phyloP scores from a whole-genome alignment of 306 rosid genomes.

The Cucumis melo region DNA sequence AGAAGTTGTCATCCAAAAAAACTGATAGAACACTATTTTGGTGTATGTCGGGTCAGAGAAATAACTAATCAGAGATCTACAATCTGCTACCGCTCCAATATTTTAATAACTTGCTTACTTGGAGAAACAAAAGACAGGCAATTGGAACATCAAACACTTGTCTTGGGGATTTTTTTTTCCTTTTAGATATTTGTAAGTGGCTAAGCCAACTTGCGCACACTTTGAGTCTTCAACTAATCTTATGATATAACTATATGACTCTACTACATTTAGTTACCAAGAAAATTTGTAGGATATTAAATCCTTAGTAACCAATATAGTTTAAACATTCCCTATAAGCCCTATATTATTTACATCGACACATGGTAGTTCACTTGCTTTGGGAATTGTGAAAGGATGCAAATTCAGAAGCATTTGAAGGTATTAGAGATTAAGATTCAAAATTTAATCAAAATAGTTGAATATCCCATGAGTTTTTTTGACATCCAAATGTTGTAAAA shows the following conservation, averaged over 20 bases:
- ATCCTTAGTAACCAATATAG: too few relatives aligned
- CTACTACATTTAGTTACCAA: neutral
- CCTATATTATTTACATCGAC: neutral
- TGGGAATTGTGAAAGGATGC: neutral
- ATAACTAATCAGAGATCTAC: neutral
- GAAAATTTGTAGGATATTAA: too few relatives aligned
- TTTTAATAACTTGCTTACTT: neutral
- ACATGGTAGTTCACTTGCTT: neutral
- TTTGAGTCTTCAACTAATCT: neutral
- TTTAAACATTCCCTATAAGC: neutral
- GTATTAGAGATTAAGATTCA: neutral
- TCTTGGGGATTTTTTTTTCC: neutral
- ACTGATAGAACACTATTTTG: neutral
- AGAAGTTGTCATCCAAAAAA: neutral
- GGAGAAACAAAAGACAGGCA: neutral
- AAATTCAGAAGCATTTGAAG: neutral
- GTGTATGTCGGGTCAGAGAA: neutral
- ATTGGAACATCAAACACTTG: neutral
- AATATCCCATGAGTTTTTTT: neutral
- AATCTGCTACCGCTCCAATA: neutral
- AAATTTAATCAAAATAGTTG: neutral
- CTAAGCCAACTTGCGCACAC: too few relatives aligned
- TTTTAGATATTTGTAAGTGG: too few relatives aligned
- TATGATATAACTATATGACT: neutral
- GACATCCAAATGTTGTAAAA: neutral